Percentiles rank a stretch among this genome's conserved stretches.
Evolutionary conservation across 176 grass and related monocot genomes (phyloP).

Genomic region (Musa schizocarpa): DNA sequence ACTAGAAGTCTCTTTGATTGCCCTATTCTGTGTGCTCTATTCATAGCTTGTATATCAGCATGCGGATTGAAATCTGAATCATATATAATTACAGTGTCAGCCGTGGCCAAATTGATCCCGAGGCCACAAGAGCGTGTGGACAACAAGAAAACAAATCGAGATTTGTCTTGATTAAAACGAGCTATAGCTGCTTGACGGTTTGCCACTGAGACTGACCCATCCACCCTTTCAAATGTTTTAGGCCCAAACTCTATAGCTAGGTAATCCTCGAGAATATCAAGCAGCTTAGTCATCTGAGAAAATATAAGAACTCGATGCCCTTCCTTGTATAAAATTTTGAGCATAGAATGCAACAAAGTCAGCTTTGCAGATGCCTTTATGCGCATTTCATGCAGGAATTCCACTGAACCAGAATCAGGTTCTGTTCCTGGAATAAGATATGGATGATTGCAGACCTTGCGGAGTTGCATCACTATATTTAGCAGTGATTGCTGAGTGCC

Average conservation of each 20-base stretch:
- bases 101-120: slow-evolving; percentile 97
- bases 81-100: slow-evolving; percentile 97
- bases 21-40: slow-evolving; percentile 96
- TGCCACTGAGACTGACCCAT: slow-evolving; percentile 84
- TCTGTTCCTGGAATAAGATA: slow-evolving; percentile 98
- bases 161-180: slow-evolving; percentile 96
- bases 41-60: slow-evolving; percentile 99
- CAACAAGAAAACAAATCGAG: slow-evolving; percentile 95
- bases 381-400: slow-evolving; percentile 96
- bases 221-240: slow-evolving; percentile 92
- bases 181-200: slow-evolving; percentile 81
- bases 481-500: slow-evolving; percentile 74
- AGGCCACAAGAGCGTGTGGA: slow-evolving; percentile 96
- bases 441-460: slow-evolving; percentile 99
- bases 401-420: slow-evolving; percentile 72
- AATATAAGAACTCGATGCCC: slow-evolving; percentile 95
- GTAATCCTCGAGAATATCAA: slow-evolving; percentile 99
- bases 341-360: slow-evolving; percentile 84
- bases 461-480: slow-evolving; percentile 99
- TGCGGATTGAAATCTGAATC: slow-evolving; percentile 99
- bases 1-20: slow-evolving; percentile 95
- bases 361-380: slow-evolving; percentile 98
- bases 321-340: slow-evolving; percentile 71
- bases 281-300: slow-evolving; percentile 98
- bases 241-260: slow-evolving; percentile 66